Percentiles rank a stretch among this genome's conserved stretches.
Conservation (phyloP, 1,139 yeast genomes). For the Debaryomyces singareniensis region DNA sequence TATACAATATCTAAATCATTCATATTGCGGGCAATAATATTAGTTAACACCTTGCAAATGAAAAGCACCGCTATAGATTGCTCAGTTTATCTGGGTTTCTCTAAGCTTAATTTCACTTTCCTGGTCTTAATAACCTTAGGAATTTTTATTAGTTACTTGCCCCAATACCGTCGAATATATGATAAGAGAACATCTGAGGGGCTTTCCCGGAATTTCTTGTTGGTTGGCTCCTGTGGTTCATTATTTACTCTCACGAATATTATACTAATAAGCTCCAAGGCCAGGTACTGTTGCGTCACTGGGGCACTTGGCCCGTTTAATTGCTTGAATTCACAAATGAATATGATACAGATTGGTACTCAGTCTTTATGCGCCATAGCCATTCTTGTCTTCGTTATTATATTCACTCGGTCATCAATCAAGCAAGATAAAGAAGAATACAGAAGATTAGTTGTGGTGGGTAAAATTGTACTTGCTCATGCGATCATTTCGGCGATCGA, state of each 20-base stretch:
- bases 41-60: no score
- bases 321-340: conserved; percentile 65
- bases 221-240: conserved; percentile 71
- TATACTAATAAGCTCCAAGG: conserved; percentile 50
- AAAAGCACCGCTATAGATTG: no score
- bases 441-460: conserved; percentile 34
- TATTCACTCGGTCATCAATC: conserved; percentile 38
- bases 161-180: conserved; percentile 65
- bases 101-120: conserved; percentile 39
- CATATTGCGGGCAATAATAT: no score
- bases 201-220: conserved; percentile 63
- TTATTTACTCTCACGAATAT: conserved; percentile 66
- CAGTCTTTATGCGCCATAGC: conserved; percentile 63
- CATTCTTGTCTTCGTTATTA: conserved; percentile 51
- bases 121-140: conserved; percentile 57
- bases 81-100: conserved; percentile 39
- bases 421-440: conserved; percentile 44
- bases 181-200: conserved; percentile 69
- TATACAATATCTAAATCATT: no score
- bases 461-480: conserved; percentile 31
- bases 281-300: conserved; percentile 45
- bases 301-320: conserved; percentile 43
- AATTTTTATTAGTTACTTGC: conserved; percentile 66
- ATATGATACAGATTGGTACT: conserved; percentile 61
- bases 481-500: conserved; percentile 29